Base-by-base conservation (phyloP, 495 filamentous ascomycete species). In the Aspergillus biplanus region DNA sequence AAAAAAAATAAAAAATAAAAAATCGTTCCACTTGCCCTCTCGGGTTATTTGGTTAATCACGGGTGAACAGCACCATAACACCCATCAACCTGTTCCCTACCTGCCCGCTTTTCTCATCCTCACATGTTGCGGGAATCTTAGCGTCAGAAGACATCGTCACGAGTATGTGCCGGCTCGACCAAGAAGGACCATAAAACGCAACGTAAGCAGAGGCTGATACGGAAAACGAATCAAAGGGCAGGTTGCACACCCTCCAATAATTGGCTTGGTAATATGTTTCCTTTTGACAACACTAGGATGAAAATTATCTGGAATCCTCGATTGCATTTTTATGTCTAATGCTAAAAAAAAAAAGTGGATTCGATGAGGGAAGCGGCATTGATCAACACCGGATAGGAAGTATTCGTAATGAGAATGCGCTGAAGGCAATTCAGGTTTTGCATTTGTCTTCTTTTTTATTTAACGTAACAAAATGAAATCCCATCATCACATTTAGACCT, bases 401-500 rank as follows among this genome's bases (percentile, higher is more conserved):
- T 42, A 56, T 63, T 50, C 60, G 63, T 66, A 59, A 65, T 42
- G 39, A 66, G 61, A 50, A 68, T 52, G 62, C 60, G 61, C 49
- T 65, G 55, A 62, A 65, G 46, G 66, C 67, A 73, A 72, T 59
- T 61, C 70, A 71, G 71, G 73, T 75, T 68, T 71, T 71, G 71
- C 68, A 74, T 69, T 72, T 75, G 67, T 72, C 73, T 71, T 71
- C 75, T 78, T 80, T 78, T 78, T 74, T 73, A 74, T 75, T 78
- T 77, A 74, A 77, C 76, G 75, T 78, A 78, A 67, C 69, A 68
- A 73, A 78, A 77, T 66, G 67, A 73, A 79, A 79, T 75, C 75
- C 76, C 72, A 75, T 75, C 65, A 70, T 74, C 70, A 69, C 76
- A 72, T 78, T 79, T 92, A 99, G 75, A 96, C 91, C 88, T 98